These are phyloP conservation scores for Podaxis pistillaris DNA, from an alignment of 768 basidiomycete genomes.

Conservation along the genomic window DNA sequence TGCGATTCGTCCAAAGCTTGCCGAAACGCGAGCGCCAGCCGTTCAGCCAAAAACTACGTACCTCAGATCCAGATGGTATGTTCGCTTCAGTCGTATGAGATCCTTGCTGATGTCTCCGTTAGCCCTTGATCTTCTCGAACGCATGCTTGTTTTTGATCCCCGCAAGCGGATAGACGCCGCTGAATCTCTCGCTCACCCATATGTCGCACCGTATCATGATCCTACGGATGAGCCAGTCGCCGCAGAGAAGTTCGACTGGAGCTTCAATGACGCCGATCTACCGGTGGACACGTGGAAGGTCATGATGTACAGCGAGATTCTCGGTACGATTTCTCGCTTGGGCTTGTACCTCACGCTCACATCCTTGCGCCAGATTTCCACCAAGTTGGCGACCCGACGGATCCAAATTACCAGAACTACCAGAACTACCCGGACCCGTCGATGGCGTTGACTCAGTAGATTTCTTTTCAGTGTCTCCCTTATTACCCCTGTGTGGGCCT, in stretches of 20 bases:
- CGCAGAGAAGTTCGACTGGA: slow-evolving; percentile 96
- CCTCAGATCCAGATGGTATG: slow-evolving; percentile 82
- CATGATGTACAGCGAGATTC: slow-evolving; percentile 99
- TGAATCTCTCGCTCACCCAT: slow-evolving; percentile 86
- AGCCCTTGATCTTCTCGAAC: slow-evolving; percentile 96
- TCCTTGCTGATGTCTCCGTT: not conserved
- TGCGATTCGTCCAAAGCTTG: slow-evolving; percentile 96
- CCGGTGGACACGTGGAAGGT: slow-evolving; percentile 99
- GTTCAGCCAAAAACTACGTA: slow-evolving; percentile 90
- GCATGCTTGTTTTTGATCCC: slow-evolving; percentile 99
- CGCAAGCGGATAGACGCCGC: slow-evolving; percentile 94
- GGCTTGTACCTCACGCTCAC: not conserved
- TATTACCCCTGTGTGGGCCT: slow-evolving; percentile 4
- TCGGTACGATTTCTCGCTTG: slow-evolving; percentile 56
- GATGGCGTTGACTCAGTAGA: not conserved
- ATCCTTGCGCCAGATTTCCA: slow-evolving; percentile 61
- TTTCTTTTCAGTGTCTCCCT: not conserved
- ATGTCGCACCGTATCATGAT: slow-evolving; percentile 97
- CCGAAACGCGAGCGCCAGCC: slow-evolving; percentile 96
- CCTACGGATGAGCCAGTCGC: slow-evolving; percentile 97
- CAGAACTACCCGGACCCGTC: slow-evolving; percentile 7
- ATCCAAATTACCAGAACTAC: slow-evolving; percentile 7
- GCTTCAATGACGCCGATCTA: slow-evolving; percentile 98
- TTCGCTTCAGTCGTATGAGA: not conserved
- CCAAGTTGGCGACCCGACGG: slow-evolving; percentile 58